These are phyloP conservation scores for Heliosperma pusillum DNA, from an alignment of 148 eudicot genomes.

Conservation along the genomic window DNA sequence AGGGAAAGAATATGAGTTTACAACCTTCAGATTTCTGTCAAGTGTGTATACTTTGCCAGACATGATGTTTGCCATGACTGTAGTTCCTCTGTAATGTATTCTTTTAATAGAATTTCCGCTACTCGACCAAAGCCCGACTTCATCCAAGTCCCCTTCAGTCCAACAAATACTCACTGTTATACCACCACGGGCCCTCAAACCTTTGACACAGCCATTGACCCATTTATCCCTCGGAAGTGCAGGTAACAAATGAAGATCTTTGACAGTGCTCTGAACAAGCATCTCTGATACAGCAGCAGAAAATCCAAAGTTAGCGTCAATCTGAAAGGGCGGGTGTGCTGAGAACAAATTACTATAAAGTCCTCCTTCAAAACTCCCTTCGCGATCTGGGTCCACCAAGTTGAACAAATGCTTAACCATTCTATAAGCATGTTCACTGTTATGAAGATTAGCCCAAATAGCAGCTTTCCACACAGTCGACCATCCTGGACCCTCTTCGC, in stretches of 20 bases:
- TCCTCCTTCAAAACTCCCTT: slow-evolving; percentile 64
- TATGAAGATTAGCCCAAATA: slow-evolving; percentile 67
- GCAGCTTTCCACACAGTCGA: slow-evolving; percentile 84
- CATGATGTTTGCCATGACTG: slow-evolving; percentile 32
- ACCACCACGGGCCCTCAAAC: slow-evolving; percentile 80
- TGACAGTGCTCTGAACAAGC: slow-evolving; percentile 81
- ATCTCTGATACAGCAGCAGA: slow-evolving; percentile 84
- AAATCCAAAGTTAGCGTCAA: slow-evolving; percentile 87
- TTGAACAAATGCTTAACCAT: slow-evolving; percentile 77
- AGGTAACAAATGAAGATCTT: slow-evolving; percentile 73
- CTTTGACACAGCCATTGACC: slow-evolving; percentile 75
- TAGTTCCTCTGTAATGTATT: slow-evolving; percentile 55
- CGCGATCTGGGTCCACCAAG: slow-evolving; percentile 70
- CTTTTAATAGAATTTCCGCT: slow-evolving; percentile 30
- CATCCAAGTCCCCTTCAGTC: slow-evolving; percentile 68
- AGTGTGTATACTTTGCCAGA: slow-evolving; percentile 48
- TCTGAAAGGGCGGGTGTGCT: slow-evolving; percentile 92
- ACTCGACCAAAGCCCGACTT: slow-evolving; percentile 59
- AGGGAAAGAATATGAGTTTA: slow-evolving; percentile 34
- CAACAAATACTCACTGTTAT: slow-evolving; percentile 72
- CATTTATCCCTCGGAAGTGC: slow-evolving; percentile 83
- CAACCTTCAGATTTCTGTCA: slow-evolving; percentile 41
- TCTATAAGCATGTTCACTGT: slow-evolving; percentile 60
- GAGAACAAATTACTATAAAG: slow-evolving; percentile 77
- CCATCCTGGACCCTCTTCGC: slow-evolving; percentile 91